phyloP scores from a whole-genome alignment of 345 rosid species.

The Eucalyptus viminalis region DNA sequence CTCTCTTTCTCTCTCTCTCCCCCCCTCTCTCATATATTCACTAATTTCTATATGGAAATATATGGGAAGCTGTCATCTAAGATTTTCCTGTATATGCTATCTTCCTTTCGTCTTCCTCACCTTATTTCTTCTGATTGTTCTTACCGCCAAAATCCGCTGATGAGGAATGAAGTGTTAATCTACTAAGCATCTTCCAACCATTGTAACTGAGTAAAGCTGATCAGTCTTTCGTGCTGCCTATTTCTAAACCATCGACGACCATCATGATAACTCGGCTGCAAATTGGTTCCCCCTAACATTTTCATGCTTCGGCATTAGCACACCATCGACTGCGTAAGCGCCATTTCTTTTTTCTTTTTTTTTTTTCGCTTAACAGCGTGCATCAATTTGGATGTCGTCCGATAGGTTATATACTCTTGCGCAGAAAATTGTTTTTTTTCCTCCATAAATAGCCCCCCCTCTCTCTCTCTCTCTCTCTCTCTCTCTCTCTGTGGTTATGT shows the following conservation, averaged over 20 bases:
- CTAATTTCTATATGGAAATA: neutral
- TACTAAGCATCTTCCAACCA: neutral
- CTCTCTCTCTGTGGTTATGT: neutral
- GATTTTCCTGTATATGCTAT: neutral
- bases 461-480: neutral
- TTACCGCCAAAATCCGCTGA: neutral
- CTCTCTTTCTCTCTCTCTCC: neutral
- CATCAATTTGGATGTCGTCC: neutral
- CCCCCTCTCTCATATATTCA: neutral
- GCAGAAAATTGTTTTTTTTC: neutral
- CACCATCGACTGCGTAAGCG: neutral
- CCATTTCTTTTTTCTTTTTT: neutral
- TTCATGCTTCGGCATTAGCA: neutral
- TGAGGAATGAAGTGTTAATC: neutral
- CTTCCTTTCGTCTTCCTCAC: neutral
- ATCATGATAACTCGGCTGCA: neutral
- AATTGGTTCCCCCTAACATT: neutral
- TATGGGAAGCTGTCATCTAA: neutral
- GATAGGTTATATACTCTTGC: neutral
- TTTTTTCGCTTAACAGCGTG: neutral
- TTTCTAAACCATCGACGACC: neutral
- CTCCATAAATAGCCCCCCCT: neutral
- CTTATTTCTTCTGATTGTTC: neutral
- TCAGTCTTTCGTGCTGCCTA: neutral
- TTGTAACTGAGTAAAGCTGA: neutral